Base-by-base conservation (phyloP, 2,329 filamentous ascomycete species). In the Blastomyces gilchristii region DNA sequence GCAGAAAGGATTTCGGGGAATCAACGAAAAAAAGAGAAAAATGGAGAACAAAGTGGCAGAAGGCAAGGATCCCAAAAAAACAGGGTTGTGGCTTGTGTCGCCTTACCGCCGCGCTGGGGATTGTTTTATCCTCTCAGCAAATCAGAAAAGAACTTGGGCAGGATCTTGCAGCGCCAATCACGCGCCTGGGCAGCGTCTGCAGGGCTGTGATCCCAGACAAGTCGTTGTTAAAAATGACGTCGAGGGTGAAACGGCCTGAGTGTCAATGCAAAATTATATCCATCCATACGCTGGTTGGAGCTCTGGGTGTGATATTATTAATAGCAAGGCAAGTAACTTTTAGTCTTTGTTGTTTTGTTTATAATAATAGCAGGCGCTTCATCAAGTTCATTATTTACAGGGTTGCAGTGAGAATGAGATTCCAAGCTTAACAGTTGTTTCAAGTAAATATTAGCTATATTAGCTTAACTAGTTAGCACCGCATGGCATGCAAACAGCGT, bases 11-110 rank as follows among this genome's bases (percentile, higher is more conserved):
- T 49, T 25, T 25, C 31, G 6, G 14, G 18, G 18, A 7, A 54
- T 16, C 14, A 43, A 43, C 5, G n/a, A 7, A 16, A 54, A 54
- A 22, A 22, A 22, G 18, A 31, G 37, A 54, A 54, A 53, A 53
- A 53, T 31, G 8, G 9, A 37, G 14, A 12, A n/a, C 18, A 1
- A 37, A 16, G 14, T 41, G 39, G 28, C 18, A n/a, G 22, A 16
- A 28, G 2, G 18, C n/a, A 22, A 22, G 11, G 14, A 16, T 18
- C 7, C 18, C 18, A 0, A 18, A 54, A 54, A 54, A 22, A 22
- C 52, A 54, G 52, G 52, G 52, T 54, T 54, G 28, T 37, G 16
- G 18, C 52, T 54, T 54, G 54, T 57, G 34, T 57, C 34, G 37
- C 34, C 18, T 57, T 39, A 57, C 54, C 54, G 54, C 54, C n/a